Conservation (phyloP, 257 asterid species). For the Fraxinus quadrangulata region DNA sequence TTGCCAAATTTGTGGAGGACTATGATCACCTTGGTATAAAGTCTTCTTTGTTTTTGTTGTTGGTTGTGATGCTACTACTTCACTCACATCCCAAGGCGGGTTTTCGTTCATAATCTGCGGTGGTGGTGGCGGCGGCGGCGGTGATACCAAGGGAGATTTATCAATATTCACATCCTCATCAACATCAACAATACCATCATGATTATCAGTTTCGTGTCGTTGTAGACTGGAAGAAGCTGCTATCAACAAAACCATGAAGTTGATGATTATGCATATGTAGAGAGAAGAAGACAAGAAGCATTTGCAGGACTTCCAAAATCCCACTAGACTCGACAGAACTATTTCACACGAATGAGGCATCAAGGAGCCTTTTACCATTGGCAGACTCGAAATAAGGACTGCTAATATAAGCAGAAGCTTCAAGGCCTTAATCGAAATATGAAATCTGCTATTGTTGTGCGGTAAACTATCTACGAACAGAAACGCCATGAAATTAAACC, state of each 20-base stretch:
- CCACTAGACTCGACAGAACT: conserved; percentile 29
- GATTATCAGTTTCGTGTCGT: conserved; percentile 19
- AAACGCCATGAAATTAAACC: conserved; percentile 30
- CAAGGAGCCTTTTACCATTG: conserved; percentile 37
- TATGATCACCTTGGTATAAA: neutral
- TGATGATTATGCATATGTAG: conserved; percentile 43
- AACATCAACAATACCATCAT: neutral
- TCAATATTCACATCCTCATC: neutral
- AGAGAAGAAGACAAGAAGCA: conserved; percentile 49
- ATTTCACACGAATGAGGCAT: conserved; percentile 28
- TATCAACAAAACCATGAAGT: conserved; percentile 46
- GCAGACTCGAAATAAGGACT: conserved; percentile 36
- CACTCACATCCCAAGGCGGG: neutral
- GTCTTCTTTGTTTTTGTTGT: neutral
- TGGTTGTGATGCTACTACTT: conserved; percentile 5
- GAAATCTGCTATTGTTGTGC: conserved; percentile 36
- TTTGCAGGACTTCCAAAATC: conserved; percentile 32
- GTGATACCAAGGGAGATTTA: neutral
- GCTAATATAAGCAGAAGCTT: conserved; percentile 50
- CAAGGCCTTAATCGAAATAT: conserved; percentile 30
- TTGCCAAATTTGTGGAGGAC: neutral
- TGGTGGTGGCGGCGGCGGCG: neutral
- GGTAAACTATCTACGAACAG: conserved; percentile 34
- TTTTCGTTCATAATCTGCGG: neutral
- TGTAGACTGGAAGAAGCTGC: conserved; percentile 42